phyloP scores from a whole-genome alignment of 2,329 filamentous ascomycete species.

The Coniochaeta sp. region DNA sequence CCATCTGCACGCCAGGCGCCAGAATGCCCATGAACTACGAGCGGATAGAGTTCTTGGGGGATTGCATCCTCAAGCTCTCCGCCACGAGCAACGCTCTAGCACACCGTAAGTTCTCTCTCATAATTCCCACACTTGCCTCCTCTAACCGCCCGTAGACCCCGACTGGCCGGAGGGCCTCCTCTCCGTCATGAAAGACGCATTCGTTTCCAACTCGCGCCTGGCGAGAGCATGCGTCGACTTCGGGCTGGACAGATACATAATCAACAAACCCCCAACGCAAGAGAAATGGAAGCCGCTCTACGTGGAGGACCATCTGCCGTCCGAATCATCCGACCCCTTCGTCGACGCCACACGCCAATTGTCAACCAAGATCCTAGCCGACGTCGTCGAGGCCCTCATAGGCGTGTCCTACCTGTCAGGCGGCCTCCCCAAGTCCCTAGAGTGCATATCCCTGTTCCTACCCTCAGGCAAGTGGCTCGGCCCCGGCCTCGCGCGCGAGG shows the following conservation, averaged over 20 bases:
- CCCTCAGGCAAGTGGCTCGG: conserved; percentile 48
- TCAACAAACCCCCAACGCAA: conserved; percentile 60
- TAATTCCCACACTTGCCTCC: not conserved
- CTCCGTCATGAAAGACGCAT: conserved; percentile 56
- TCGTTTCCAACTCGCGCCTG: conserved; percentile 72
- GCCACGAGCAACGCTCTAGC: conserved; percentile 58
- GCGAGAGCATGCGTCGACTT: conserved; percentile 53
- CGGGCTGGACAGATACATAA: conserved; percentile 67
- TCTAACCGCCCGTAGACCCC: conserved; percentile 43
- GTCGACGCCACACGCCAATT: conserved; percentile 31
- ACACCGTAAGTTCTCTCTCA: conserved; percentile 31
- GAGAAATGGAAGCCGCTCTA: conserved; percentile 67
- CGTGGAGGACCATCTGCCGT: conserved; percentile 27
- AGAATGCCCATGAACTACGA: conserved; percentile 65
- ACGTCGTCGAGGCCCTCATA: conserved; percentile 80
- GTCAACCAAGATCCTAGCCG: conserved; percentile 75
- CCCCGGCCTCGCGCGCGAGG: conserved; percentile 30
- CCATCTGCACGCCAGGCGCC: conserved; percentile 62
- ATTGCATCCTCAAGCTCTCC: conserved; percentile 72
- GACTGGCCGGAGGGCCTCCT: conserved; percentile 73
- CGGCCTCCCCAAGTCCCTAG: conserved; percentile 54
- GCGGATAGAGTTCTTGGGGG: conserved; percentile 79
- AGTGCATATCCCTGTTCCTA: conserved; percentile 61
- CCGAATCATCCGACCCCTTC: conserved; percentile 7
- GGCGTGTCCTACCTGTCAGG: conserved; percentile 68